Evolutionary conservation across 2,329 filamentous ascomycete species (phyloP), one percentile per base, ranked within the genome.

Genomic region (Coniochaeta hoffmannii): DNA sequence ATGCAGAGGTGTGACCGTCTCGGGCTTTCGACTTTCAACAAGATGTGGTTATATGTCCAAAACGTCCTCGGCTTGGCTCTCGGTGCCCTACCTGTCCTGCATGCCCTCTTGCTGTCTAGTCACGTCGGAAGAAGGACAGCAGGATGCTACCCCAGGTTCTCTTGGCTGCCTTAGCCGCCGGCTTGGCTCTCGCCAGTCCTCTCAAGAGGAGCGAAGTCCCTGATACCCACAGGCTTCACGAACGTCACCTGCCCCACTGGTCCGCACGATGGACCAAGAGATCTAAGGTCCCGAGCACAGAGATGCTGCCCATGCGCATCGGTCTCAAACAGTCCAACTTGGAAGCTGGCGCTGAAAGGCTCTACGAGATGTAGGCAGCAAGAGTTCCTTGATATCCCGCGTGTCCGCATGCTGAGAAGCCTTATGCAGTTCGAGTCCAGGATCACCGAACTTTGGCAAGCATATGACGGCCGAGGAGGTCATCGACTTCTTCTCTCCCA

Each of bases 381-480:
- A n/a, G 22, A 14, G 41, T 14, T 30, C 19, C 41, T 49, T 17
- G 41, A 30, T n/a, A 22, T 17, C 26, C 5, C 41, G 26, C 17
- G 41, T 14, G 41, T 28, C 15, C 38, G 24, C 26, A 9, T 50
- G 26, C 46, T 50, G 46, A 50, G 24, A 22, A 11, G 46, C 12
- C 8, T n/a, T 15, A 24, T 30, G 15, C 26, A 50, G 46, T 17
- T 50, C 46, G 46, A 50, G 24, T 30, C 46, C 46, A 17, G 46
- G 49, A 32, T 67, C 65, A 1, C 30, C 58, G 8, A 68, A 68
- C 31, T 73, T 69, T 55, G 71, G 71, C 31, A 69, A 71, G 50
- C 66, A 72, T 58, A 68, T 69, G 64, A 69, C 63, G 14, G 54
- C 65, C 7, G 61, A 68, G 24, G 65, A 73, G 52, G 66, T 72